Evolutionary conservation across 176 grass and related monocot species (phyloP), one percentile per base, ranked within the genome.

Genomic region (Oryza rufipogon): DNA sequence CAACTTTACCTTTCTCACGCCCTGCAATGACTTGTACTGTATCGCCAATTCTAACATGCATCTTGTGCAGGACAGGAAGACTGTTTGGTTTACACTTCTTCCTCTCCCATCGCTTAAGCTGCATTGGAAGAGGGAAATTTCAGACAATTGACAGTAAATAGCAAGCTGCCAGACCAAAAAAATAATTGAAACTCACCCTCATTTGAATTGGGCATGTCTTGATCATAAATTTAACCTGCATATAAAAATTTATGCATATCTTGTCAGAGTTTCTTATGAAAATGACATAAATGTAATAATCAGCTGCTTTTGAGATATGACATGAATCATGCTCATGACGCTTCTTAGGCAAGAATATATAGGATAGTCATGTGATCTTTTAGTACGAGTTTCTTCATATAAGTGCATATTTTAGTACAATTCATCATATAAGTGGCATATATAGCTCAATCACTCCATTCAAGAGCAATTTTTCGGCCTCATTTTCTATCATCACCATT

Each of bases 31-130:
- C 83, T 61, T 99, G 87, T 14, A 99, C 93, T 0, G 89, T 99
- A 73, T 96, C 96, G 7, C 96, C 93, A 22, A 94, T 86, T 86
- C 89, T 99, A 45, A 99, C 91, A 66, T 94, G 96, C 96, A 99
- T 94, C 86, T 99, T 96, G 65, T 94, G 96, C 65, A 99, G 64
- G 70, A 96, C 66, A 23, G 96, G 96, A 68, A 94, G 89, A 48
- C 96, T 92, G 86, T 96, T 99, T 64, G 96, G 89, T 85, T 99
- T 96, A 39, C 91, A 99, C 75, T 99, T 91, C 89, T 99, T 99
- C 49, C 87, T 51, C 76, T 96, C 93, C 93, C 93, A 99, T 87
- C 86, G 83, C 71, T 94, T 91, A 91, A 99, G 91, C 96, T 98
- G 74, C 69, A 89, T 26, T 30, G 70, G 25, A 60, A 60, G 36